phyloP scores from a whole-genome alignment of 257 asterid species.

The Solanum microdontum region DNA sequence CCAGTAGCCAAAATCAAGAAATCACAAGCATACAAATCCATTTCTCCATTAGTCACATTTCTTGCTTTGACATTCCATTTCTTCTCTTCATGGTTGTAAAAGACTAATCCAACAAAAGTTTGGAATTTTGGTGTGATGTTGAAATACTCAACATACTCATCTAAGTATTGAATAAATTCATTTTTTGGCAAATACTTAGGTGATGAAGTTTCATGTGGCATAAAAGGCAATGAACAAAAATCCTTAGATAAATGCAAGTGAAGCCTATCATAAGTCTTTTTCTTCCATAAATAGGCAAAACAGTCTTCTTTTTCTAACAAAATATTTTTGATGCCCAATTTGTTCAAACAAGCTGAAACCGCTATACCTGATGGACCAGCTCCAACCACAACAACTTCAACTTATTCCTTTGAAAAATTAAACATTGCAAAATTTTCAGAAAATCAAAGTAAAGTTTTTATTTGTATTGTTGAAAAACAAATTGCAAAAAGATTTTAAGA shows the following conservation, averaged over 20 bases:
- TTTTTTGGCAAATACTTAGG: too few relatives aligned
- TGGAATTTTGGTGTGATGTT: conserved; percentile 7
- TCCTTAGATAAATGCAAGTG: conserved; percentile 49
- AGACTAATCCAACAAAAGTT: conserved; percentile 11
- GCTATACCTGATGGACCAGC: conserved; percentile 58
- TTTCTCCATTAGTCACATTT: neutral
- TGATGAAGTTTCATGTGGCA: too few relatives aligned
- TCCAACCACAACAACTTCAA: conserved; percentile 23
- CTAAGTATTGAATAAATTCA: too few relatives aligned
- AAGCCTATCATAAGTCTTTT: conserved; percentile 37
- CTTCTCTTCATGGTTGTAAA: neutral
- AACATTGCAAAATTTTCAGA: neutral
- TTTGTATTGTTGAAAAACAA: neutral
- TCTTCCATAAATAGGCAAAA: conserved; percentile 42
- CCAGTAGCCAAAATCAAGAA: conserved; percentile 44
- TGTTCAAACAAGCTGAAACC: conserved; percentile 38
- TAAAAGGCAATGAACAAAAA: conserved; percentile 13
- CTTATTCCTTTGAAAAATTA: conserved; percentile 3
- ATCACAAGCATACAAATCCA: conserved; percentile 11
- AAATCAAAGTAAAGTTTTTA: neutral
- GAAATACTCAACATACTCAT: neutral
- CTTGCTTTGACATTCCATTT: conserved; percentile 19
- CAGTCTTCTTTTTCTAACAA: conserved; percentile 48
- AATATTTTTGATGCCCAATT: conserved; percentile 17
- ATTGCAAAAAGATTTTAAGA: neutral